Evolutionary conservation across 805 yeast species (phyloP).

Genomic region (Wickerhamiella azymoides): DNA sequence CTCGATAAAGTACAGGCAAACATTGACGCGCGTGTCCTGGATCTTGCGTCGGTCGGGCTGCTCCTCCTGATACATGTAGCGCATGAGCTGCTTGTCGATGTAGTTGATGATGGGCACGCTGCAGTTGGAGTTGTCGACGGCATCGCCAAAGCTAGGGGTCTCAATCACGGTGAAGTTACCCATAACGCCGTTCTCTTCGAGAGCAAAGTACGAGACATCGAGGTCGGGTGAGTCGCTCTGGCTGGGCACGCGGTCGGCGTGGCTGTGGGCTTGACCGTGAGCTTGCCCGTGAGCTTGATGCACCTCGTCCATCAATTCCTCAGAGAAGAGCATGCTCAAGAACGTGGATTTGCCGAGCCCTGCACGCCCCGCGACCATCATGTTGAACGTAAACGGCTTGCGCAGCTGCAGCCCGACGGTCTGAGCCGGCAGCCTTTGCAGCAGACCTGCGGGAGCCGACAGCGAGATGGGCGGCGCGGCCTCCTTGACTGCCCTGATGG

Average conservation of each 20-base stretch:
- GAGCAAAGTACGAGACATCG: conserved; percentile 62
- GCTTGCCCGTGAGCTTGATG: background rate
- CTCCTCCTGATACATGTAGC: conserved; percentile 82
- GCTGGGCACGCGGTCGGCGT: conserved; percentile 15
- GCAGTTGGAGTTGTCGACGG: conserved; percentile 68
- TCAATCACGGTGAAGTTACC: conserved; percentile 71
- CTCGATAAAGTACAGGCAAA: conserved; percentile 75
- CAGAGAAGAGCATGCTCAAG: conserved; percentile 56
- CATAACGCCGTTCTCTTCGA: conserved; percentile 72
- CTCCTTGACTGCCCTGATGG: background rate
- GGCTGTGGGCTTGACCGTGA: background rate
- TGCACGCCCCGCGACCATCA: conserved; percentile 72
- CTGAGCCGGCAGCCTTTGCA: conserved; percentile 3
- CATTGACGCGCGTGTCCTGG: conserved; percentile 75
- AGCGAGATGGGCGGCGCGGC: background rate
- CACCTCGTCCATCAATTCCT: conserved; percentile 33
- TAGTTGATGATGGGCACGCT: conserved; percentile 83
- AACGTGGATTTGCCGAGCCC: conserved; percentile 91
- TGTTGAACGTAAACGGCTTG: conserved; percentile 46
- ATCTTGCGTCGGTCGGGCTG: conserved; percentile 54
- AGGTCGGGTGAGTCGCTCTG: conserved; percentile 57
- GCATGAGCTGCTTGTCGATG: conserved; percentile 81
- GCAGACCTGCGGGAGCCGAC: background rate
- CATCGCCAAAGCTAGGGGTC: conserved; percentile 91
- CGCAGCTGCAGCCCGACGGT: conserved; percentile 38